phyloP scores from a whole-genome alignment of 2,329 filamentous ascomycete genomes.

The Hymenoscyphus occultus region DNA sequence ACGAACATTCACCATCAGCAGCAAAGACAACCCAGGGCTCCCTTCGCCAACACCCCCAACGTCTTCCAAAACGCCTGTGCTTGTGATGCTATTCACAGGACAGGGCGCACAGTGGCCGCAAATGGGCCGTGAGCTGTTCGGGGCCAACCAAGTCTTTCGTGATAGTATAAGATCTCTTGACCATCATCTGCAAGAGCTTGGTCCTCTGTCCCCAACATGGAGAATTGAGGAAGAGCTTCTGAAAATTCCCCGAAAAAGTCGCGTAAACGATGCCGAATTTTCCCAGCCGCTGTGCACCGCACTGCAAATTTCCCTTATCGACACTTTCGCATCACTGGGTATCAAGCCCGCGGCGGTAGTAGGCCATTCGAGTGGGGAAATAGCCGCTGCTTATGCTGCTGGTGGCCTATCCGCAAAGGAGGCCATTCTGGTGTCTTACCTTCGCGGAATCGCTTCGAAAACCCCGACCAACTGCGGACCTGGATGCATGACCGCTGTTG shows the following conservation, averaged over 20 bases:
- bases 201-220: not conserved
- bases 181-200: too few relatives aligned
- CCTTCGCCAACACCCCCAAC: too few relatives aligned
- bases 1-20: too few relatives aligned
- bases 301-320: slow-evolving; percentile 25
- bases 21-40: too few relatives aligned
- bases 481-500: slow-evolving; percentile 46
- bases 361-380: slow-evolving; percentile 44
- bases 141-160: too few relatives aligned
- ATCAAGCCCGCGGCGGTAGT: slow-evolving; percentile 37
- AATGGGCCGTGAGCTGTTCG: slow-evolving; percentile 19
- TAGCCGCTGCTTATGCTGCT: slow-evolving; percentile 44
- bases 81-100: slow-evolving; percentile 13
- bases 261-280: slow-evolving; percentile 14
- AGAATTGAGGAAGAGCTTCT: slow-evolving; percentile 38
- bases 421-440: slow-evolving; percentile 46
- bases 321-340: slow-evolving; percentile 23
- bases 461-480: slow-evolving; percentile 32
- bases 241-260: slow-evolving; percentile 29
- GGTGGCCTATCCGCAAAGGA: slow-evolving; percentile 34
- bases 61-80: too few relatives aligned
- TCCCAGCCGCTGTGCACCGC: slow-evolving; percentile 26
- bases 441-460: slow-evolving; percentile 19
- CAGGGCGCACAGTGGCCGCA: slow-evolving; percentile 20
- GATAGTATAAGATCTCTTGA: too few relatives aligned